These are phyloP conservation scores for Lepidium aucheri DNA, from an alignment of 345 rosid genomes.

Conservation along the genomic window DNA sequence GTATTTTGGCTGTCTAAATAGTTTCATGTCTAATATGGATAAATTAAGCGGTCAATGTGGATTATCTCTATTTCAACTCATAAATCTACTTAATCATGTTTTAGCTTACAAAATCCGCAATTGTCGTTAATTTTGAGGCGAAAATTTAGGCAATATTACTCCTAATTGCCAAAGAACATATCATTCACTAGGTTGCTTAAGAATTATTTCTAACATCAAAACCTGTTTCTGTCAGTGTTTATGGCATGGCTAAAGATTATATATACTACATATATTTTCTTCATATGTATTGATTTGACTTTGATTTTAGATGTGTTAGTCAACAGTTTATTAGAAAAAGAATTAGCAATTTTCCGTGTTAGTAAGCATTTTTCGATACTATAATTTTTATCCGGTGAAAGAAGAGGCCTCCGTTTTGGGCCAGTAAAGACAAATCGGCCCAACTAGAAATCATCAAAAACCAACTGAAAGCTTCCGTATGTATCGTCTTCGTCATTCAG, in stretches of 20 bases:
- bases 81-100: not conserved
- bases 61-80: not conserved
- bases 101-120: not conserved
- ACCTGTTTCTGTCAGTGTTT: too few species aligned
- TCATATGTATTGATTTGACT: too few species aligned
- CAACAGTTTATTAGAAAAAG: too few species aligned
- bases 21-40: not conserved
- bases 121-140: not conserved
- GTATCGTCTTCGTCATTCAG: not conserved
- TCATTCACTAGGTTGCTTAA: not conserved
- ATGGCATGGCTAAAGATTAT: too few species aligned
- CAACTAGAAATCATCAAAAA: not conserved
- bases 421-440: not conserved
- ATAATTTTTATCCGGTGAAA: too few species aligned
- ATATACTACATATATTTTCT: too few species aligned
- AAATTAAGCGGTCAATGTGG: not conserved
- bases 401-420: not conserved
- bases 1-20: not conserved
- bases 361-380: too few species aligned
- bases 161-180: not conserved
- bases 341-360: too few species aligned
- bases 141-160: not conserved
- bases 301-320: too few species aligned
- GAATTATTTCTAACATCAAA: too few species aligned
- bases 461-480: not conserved